Evolutionary conservation across 306 rosid genomes (phyloP).

Genomic region (Erythrophleum fordii): DNA sequence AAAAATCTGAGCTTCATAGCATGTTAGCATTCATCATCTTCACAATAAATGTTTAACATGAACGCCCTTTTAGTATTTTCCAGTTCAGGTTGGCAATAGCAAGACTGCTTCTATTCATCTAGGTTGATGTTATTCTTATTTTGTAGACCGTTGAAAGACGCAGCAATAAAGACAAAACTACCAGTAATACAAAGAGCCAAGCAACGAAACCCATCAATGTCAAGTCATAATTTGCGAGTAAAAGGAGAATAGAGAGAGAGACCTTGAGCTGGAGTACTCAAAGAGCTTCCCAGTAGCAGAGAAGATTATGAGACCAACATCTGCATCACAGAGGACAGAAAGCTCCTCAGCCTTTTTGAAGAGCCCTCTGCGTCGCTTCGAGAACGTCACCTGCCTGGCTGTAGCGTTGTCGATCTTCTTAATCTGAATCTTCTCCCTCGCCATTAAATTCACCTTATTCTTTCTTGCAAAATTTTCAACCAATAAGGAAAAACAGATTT

Average conservation of each 20-base stretch:
- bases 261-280: slow-evolving; percentile 85
- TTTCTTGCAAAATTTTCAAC: background rate
- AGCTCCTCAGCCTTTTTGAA: slow-evolving; percentile 93
- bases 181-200: background rate
- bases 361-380: slow-evolving; percentile 87
- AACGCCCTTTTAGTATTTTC: background rate
- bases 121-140: background rate
- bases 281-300: slow-evolving; percentile 88
- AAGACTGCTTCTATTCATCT: background rate
- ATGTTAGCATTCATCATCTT: background rate
- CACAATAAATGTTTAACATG: background rate
- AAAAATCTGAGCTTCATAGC: background rate
- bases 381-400: slow-evolving; percentile 94
- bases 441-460: slow-evolving; percentile 53
- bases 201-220: slow-evolving; percentile 24
- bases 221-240: background rate
- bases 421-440: slow-evolving; percentile 95
- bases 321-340: slow-evolving; percentile 94
- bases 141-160: background rate
- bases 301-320: slow-evolving; percentile 82
- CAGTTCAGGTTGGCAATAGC: background rate
- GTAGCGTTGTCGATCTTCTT: slow-evolving; percentile 92
- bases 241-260: slow-evolving; percentile 24
- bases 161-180: background rate
- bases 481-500: slow-evolving; percentile 1